A percentile compares a stretch with the other conserved stretches of the same genome.
Conservation (phyloP, 805 yeast genomes). For the Starmerella roubikii region DNA sequence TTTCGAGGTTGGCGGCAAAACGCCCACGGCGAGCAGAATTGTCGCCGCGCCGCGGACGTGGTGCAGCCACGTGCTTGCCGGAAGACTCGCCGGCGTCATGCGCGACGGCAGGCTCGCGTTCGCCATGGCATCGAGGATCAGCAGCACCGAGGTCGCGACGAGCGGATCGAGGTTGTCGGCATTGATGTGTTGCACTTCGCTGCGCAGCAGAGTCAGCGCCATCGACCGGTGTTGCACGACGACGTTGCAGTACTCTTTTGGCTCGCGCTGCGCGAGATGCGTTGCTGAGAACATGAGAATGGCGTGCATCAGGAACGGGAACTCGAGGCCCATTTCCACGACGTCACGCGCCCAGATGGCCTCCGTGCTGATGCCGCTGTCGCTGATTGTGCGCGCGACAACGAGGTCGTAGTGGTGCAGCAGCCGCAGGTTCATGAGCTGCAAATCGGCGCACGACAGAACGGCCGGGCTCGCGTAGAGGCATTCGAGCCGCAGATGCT, state of each 20-base stretch:
- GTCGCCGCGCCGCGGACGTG: constrained; percentile 97
- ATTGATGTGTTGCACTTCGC: constrained; percentile 72
- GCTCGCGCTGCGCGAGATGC: constrained; percentile 63
- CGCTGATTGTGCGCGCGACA: constrained; percentile 77
- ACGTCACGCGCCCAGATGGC: constrained; percentile 80
- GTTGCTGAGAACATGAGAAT: constrained; percentile 85
- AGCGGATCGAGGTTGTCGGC: constrained; percentile 73
- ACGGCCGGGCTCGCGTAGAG: constrained; percentile 34
- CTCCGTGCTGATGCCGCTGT: constrained; percentile 77
- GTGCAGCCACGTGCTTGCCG: constrained; percentile 93
- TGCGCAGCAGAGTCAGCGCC: constrained; percentile 65
- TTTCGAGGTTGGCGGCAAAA: constrained; percentile 53
- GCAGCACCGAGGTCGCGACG: constrained; percentile 78
- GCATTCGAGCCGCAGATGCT: constrained; percentile 66
- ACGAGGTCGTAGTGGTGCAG: constrained; percentile 79
- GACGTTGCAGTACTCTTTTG: constrained; percentile 24
- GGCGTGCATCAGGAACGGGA: constrained; percentile 86
- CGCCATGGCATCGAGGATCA: constrained; percentile 87
- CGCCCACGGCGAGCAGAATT: constrained; percentile 92
- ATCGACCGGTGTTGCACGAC: constrained; percentile 81
- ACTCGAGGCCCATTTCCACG: constrained; percentile 74
- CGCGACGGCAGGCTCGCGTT: constrained; percentile 56
- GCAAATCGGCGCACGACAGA: constrained; percentile 30
- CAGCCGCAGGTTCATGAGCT: constrained; percentile 62
- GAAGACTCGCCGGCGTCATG: constrained; percentile 43